A percentile compares a stretch with the other conserved stretches of the same genome.
These are phyloP conservation scores for Melaleuca quinquenervia DNA, from an alignment of 345 rosid species.

Conservation along the genomic window DNA sequence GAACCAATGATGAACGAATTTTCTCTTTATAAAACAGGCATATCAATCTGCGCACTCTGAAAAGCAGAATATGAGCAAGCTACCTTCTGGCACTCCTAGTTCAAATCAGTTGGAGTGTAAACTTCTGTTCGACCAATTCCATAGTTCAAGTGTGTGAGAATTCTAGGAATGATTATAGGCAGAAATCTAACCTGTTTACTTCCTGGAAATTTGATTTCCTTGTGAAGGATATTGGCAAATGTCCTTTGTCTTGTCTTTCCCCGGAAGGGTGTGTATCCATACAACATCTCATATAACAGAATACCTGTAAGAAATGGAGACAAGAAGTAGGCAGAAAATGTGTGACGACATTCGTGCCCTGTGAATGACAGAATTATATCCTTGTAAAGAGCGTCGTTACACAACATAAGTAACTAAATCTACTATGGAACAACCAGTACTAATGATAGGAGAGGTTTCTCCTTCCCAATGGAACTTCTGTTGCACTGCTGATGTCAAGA, in stretches of 20 bases:
- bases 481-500: background rate
- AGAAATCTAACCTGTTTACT: constrained; percentile 41
- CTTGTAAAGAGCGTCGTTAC: background rate
- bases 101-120: background rate
- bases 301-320: constrained; percentile 29
- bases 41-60: background rate
- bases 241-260: constrained; percentile 95
- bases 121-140: background rate
- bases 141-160: background rate
- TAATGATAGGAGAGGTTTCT: background rate
- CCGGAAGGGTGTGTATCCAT: constrained; percentile 95
- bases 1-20: background rate
- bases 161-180: background rate
- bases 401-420: background rate
- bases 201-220: constrained; percentile 72
- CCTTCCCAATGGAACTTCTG: background rate
- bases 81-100: background rate
- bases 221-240: constrained; percentile 78
- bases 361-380: background rate
- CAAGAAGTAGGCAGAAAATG: background rate
- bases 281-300: constrained; percentile 89
- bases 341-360: background rate
- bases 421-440: background rate
- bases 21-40: background rate
- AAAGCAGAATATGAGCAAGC: background rate